Evolutionary conservation across 306 rosid species (phyloP).

Genomic region (Fragaria iinumae): DNA sequence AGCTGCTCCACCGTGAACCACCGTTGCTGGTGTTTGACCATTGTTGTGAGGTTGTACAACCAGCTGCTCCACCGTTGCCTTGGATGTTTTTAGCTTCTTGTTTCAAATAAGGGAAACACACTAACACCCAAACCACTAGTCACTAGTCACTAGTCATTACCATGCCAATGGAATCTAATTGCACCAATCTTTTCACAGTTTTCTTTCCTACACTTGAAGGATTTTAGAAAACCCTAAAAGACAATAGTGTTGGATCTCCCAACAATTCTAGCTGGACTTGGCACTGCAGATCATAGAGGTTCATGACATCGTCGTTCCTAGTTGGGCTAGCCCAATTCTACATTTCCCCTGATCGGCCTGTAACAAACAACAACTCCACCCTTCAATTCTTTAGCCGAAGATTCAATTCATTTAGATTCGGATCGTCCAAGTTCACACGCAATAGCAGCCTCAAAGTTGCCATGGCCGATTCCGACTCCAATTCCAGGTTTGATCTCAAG

Average conservation of each 20-base stretch:
- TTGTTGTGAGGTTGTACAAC: no score
- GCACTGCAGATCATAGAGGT: neutral
- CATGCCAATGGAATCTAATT: no score
- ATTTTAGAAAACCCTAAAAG: no score
- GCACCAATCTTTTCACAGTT: no score
- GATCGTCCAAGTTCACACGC: neutral
- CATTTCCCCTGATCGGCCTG: neutral
- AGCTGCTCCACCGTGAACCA: no score
- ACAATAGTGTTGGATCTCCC: no score
- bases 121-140: no score
- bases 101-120: neutral
- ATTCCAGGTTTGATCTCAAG: conserved; percentile 49
- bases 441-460: neutral
- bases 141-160: no score
- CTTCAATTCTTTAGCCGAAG: neutral
- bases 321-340: conserved; percentile 2
- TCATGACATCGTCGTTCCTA: neutral
- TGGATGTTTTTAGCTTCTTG: no score
- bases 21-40: no score
- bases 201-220: no score
- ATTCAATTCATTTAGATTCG: neutral
- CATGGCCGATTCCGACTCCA: conserved; percentile 38
- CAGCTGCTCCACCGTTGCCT: neutral
- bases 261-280: no score
- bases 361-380: neutral